Base-by-base conservation (phyloP, 352 stramenopile species). In the Globisporangium carolinianum region DNA sequence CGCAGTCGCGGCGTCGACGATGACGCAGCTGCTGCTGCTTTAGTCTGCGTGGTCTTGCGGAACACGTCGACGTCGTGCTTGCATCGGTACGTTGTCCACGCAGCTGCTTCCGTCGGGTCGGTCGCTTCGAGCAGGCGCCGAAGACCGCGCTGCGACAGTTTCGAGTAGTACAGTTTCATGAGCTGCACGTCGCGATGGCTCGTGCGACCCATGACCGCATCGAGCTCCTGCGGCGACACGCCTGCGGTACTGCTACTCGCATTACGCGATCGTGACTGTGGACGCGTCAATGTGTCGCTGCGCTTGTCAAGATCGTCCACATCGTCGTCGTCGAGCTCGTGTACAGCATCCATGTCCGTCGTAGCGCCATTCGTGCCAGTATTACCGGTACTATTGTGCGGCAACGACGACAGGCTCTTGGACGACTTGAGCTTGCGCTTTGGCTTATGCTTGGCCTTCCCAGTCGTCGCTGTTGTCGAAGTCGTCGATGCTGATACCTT, bases 141-240 rank as follows among this genome's bases (percentile, higher is more conserved):
- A 1, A 91, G 65, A 11, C 81, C 81, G 52, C 71, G 76, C 46
- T 83, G 65, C 6, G 77, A 83, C 1, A 89, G 71, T 38, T 75
- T 87, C 0, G 77, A 66, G 62, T 88, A 90, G 58, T 90, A 90
- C 0, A 90, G 60, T 46, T 79, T 75, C 80, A 90, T 88, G 9
- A 90, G 42, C 41, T 89, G 77, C 45, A 73, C 87, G 58, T 87
- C 75, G 14, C 79, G 78, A 55, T 91, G 79, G 9, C 63, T 75
- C 45, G 76, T 83, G 55, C 72, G 57, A 0, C 78, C 79, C 39
- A 89, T 86, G 14, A 88, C 64, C 45, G 72, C 62, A 38, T 86
- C 75, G 46, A 91, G 65, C 47, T 89, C 78, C 15, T 79, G 65
- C 5, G 65, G 52, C 35, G 76, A 72, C 17, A 87, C 68, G 41